phyloP scores from a whole-genome alignment of 495 filamentous ascomycete genomes.

The Trichoderma virens region DNA sequence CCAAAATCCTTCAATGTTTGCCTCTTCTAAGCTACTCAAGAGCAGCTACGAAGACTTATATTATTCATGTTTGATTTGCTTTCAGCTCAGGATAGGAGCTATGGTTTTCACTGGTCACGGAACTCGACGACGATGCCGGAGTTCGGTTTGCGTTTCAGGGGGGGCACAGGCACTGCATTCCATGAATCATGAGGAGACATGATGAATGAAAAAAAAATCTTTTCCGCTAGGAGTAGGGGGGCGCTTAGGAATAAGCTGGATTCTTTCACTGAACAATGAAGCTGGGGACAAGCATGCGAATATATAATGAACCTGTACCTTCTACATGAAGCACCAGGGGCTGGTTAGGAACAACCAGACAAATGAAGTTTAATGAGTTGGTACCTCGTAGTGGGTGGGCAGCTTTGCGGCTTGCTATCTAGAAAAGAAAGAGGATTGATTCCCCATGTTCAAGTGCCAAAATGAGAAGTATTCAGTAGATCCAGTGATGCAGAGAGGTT shows the following conservation, averaged over 20 bases:
- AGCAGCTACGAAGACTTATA: background rate
- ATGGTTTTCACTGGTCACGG: background rate
- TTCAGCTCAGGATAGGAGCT: conserved; percentile 5
- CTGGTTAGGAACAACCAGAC: background rate
- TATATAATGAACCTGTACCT: background rate
- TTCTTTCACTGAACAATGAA: background rate
- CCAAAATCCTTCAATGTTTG: background rate
- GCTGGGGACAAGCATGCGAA: background rate
- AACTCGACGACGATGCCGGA: conserved; percentile 1
- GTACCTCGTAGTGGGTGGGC: background rate
- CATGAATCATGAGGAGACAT: conserved; percentile 2
- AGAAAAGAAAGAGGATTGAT: background rate
- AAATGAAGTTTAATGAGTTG: background rate
- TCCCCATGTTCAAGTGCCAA: too few relatives aligned
- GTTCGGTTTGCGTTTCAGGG: background rate
- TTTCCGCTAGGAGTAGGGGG: background rate
- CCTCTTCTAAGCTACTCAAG: background rate
- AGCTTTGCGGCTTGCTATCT: background rate
- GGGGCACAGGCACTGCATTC: background rate
- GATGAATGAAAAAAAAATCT: conserved; percentile 1
- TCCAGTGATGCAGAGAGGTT: too few relatives aligned
- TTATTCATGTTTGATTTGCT: background rate
- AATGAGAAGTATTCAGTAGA: too few relatives aligned
- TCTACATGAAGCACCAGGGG: background rate
- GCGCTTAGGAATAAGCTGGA: background rate